Conservation (phyloP, 148 eudicot species). For the Camellia lanceoleosa region DNA sequence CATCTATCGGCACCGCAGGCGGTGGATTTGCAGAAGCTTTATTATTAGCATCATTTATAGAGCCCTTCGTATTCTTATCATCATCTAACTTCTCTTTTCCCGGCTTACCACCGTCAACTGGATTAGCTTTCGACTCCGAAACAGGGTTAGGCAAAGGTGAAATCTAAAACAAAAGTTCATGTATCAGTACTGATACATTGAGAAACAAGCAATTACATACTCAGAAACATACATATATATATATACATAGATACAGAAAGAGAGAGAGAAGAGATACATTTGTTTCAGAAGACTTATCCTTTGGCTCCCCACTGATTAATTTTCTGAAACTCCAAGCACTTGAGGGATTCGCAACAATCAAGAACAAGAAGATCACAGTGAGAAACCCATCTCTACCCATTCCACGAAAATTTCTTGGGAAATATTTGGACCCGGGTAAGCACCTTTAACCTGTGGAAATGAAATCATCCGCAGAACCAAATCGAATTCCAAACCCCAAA, state of each 20-base stretch:
- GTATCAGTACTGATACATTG: neutral
- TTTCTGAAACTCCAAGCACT: conserved; percentile 36
- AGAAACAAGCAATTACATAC: neutral
- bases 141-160: conserved; percentile 30
- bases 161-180: conserved; percentile 21
- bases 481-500: neutral
- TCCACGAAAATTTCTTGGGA: neutral
- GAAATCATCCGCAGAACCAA: conserved; percentile 16
- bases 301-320: conserved; percentile 23
- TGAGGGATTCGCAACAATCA: conserved; percentile 28
- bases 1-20: conserved; percentile 6
- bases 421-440: conserved; percentile 17
- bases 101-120: conserved; percentile 8
- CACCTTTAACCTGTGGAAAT: conserved; percentile 9
- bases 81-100: conserved; percentile 8
- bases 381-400: conserved; percentile 41
- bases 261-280: conserved; percentile 16
- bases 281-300: conserved; percentile 19
- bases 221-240: neutral
- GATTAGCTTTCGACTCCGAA: conserved; percentile 4
- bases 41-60: neutral
- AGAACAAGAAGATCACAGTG: conserved; percentile 24
- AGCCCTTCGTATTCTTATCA: conserved; percentile 13
- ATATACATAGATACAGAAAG: neutral
- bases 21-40: conserved; percentile 19